Evolutionary conservation across 164 flowering plant species (phyloP), one percentile per base, ranked within the genome.

Genomic region (Tetracentron sinense): DNA sequence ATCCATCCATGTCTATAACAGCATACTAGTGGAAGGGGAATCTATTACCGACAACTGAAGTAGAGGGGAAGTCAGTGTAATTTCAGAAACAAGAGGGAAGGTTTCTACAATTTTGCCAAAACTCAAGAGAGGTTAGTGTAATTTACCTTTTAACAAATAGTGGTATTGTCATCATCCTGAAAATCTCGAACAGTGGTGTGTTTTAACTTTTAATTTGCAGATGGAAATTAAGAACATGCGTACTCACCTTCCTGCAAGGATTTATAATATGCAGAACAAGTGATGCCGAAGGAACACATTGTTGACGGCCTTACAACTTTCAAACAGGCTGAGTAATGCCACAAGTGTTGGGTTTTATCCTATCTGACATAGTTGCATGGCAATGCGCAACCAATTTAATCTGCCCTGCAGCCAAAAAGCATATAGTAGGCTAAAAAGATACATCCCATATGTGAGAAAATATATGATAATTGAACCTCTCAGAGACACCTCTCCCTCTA

Each of bases 271-370:
- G 84, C 96, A 88, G 77, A 91, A 94, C 60, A 94, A 63, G 70
- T 91, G 71, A 74, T 94, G 96, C 44, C 99, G 95, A 71, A 94
- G 92, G 65, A 67, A 77, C 58, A 86, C 81, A 80, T 91, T 94
- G 69, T 86, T 86, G 74, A 82, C 91, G 30, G 90, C 86, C 61
- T 75, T 71, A 19, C 79, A 86, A 60, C 97, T 81, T 68, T 86
- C 95, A 61, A 94, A 90, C 44, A 86, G 61, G 61, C 78, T 74
- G 54, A 94, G 88, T 73, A 94, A 70, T 56, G 86, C 69, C 50
- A 86, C 80, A 42, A 94, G 87, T 42, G 90, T 91, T 44, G 73
- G 61, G 61, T 75, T 79, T 47, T 74, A 66, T 47, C 67, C 74
- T 49, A 78, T 70, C 74, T 91, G 91, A 76, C 96, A 86, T 71